Evolutionary conservation across 129 eudicot genomes (phyloP).

Genomic region (Pittosporum tobira): DNA sequence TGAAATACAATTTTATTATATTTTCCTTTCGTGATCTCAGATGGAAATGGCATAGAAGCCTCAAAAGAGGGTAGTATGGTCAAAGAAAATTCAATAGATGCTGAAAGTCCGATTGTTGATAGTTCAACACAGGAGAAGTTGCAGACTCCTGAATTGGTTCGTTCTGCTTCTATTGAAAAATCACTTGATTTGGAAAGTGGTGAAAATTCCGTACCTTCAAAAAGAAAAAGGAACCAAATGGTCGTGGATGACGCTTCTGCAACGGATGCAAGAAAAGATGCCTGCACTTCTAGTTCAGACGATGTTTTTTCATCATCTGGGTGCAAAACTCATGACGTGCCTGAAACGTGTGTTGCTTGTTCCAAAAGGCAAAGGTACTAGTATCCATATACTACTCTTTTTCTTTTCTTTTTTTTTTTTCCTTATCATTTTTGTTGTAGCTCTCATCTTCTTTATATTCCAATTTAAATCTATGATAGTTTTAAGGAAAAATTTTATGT

Average conservation of each 20-base stretch:
- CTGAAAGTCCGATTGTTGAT: constrained; percentile 10
- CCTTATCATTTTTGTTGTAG: neutral
- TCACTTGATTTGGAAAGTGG: constrained; percentile 9
- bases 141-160: constrained; percentile 16
- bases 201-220: constrained; percentile 5
- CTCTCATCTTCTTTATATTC: neutral
- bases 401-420: neutral
- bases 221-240: constrained; percentile 9
- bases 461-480: no score
- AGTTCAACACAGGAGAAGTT: constrained; percentile 10
- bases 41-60: neutral
- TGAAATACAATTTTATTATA: neutral
- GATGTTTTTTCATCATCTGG: constrained; percentile 12
- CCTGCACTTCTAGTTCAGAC: constrained; percentile 16
- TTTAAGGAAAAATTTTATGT: no score
- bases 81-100: constrained; percentile 7
- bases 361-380: constrained; percentile 36
- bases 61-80: neutral
- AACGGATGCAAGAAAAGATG: constrained; percentile 10
- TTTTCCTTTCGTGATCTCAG: constrained; percentile 7
- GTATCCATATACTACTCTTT: neutral
- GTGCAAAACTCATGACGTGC: constrained; percentile 14
- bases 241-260: constrained; percentile 2
- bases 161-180: constrained; percentile 6
- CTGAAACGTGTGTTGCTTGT: constrained; percentile 24